Base-by-base conservation (phyloP, 208 protist genomes). In the Leishmania major region DNA sequence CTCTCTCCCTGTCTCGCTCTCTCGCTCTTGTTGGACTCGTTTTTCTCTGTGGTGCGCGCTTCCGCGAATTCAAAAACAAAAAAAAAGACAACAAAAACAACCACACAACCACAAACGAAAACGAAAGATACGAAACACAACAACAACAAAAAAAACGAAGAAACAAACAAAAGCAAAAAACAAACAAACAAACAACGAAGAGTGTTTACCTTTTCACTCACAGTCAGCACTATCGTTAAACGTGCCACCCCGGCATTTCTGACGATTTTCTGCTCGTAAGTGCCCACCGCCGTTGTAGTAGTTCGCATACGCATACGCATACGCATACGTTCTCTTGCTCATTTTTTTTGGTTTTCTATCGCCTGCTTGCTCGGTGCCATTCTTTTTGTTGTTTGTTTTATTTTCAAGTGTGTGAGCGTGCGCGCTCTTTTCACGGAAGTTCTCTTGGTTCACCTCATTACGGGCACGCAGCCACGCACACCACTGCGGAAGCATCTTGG, bases 361-460 rank as follows among this genome's bases (percentile, higher is more conserved):
- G 22, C 47, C 60, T 79, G 79, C n/a, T 66, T 66, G n/a, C 69
- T 22, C 80, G 75, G 11, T 70, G 79, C 19, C 25, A 10, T 31
- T 57, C 15, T 55, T 57, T 45, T 28, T 73, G 22, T 13, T 37
- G 22, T 51, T 73, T 49, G 4, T 73, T 28, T 15, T 7, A 5
- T 57, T 51, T 40, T 22, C 15, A 10, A 35, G 11, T 17, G 43
- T 11, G 25, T 76, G 72, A 28, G 62, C 31, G 25, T 11, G 45
- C 22, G 43, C 43, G 7, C 49, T 73, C 25, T 3, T 73, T 45
- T 37, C 31, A 51, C 31, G 62, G 31, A 19, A 8, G 31, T 59
- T 40, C 72, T 40, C 47, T 25, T 67, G 10, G 62, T 2, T 67
- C 25, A 17, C 22, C 8, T 75, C 40, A 75, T 55, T 15, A 31